These are phyloP conservation scores for Hortiboletus flavorubellus DNA, from an alignment of 768 basidiomycete species.

Conservation along the genomic window DNA sequence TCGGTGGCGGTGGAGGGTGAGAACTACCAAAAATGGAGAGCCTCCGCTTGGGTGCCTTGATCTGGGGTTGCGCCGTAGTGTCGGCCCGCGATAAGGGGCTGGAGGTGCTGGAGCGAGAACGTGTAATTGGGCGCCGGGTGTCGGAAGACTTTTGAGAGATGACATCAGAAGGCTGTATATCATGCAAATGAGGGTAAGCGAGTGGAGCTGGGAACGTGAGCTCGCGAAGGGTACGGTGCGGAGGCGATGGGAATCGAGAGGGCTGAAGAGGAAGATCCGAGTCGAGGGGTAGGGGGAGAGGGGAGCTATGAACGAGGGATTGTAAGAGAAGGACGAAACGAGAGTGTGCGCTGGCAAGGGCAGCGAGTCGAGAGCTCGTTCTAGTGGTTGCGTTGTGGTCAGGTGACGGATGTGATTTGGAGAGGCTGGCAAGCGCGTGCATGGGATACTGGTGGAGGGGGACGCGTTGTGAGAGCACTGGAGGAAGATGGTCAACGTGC, in stretches of 20 bases:
- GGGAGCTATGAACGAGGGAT: slow-evolving; percentile 63
- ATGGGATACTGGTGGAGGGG: slow-evolving; percentile 70
- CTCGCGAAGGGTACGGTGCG: slow-evolving; percentile 43
- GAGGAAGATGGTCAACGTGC: slow-evolving; percentile 4
- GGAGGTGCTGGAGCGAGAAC: not conserved
- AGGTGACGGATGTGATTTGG: slow-evolving; percentile 26
- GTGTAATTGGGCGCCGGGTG: slow-evolving; percentile 5
- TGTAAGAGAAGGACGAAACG: slow-evolving; percentile 74
- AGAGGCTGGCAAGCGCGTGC: slow-evolving; percentile 56
- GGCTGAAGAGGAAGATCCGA: slow-evolving; percentile 36
- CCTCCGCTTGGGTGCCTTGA: slow-evolving; percentile 19
- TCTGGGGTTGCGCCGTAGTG: slow-evolving; percentile 4
- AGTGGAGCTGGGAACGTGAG: slow-evolving; percentile 76
- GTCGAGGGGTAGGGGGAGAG: slow-evolving; percentile 44
- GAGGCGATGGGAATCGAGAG: slow-evolving; percentile 16
- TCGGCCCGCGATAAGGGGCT: slow-evolving; percentile 26
- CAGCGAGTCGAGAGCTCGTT: slow-evolving; percentile 38
- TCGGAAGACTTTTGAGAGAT: not conserved
- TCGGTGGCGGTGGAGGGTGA: slow-evolving; percentile 39
- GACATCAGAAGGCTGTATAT: slow-evolving; percentile 9
- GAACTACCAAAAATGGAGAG: slow-evolving; percentile 39
- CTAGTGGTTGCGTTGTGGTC: slow-evolving; percentile 25
- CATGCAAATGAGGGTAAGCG: slow-evolving; percentile 39
- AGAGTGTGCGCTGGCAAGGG: slow-evolving; percentile 62
- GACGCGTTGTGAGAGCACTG: slow-evolving; percentile 64